Evolutionary conservation across 352 stramenopile species (phyloP), one percentile per base, ranked within the genome.

Genomic region (Phytophthora foliorum): DNA sequence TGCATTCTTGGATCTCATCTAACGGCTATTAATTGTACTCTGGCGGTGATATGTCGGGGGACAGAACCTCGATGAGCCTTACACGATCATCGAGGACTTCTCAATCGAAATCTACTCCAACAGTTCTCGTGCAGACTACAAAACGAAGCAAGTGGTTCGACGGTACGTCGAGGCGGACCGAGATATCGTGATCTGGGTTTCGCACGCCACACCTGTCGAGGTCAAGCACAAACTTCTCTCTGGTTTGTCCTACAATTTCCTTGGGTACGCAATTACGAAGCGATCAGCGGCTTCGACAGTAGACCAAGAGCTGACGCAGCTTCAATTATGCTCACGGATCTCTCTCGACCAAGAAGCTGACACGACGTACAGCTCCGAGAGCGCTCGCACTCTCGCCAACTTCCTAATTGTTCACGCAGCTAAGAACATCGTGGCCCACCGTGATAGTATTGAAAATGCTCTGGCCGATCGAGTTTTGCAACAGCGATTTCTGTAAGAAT

Each of bases 11-110:
- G 9, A n/a, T 9, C 19, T 50, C 17, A 2, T 29, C 49, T 57
- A 24, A 70, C 55, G 5, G 14, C 3, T 51, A 29, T 24, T 32
- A 16, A 4, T 48, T n/a, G n/a, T 54, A 24, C 8, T 11, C 49
- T 34, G 6, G 29, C 9, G 32, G 9, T 38, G 9, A 16, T n/a
- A 38, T 25, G 27, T 44, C 7, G 4, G 25, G 24, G 32, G 39
- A 19, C 55, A 78, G 70, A 60, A 65, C 65, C 45, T 74, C 9
- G 65, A 73, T 22, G 79, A 78, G 24, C 71, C 84, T n/a, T 80
- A 88, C 63, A 90, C 80, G 34, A 79, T 89, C 22, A 41, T 89
- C 29, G 80, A 91, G 44, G 69, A 82, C 53, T 85, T 86, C 54
- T 77, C 79, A 17, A 53, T 88, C 8, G 81, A 91, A 67, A 62